Evolutionary conservation across 192 early-diverging fungal species (phyloP).

Genomic region (Backusella australiensis): DNA sequence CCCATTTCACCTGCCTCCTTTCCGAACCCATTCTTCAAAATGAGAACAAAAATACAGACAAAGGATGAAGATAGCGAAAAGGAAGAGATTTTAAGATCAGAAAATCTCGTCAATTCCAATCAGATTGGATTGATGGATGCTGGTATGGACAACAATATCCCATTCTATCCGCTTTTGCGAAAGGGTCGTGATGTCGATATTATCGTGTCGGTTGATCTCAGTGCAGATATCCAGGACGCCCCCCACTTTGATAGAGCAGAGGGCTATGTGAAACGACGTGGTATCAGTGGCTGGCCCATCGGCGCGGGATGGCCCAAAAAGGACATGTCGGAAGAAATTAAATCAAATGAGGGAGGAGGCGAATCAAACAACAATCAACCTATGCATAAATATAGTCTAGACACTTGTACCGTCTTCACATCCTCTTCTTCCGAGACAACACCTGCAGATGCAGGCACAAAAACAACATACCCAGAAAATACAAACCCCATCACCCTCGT

Average conservation of each 20-base stretch:
- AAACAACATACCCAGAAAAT: slow-evolving; percentile 11
- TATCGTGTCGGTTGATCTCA: slow-evolving; percentile 68
- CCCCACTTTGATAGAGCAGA: slow-evolving; percentile 66
- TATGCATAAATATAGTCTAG: slow-evolving; percentile 29
- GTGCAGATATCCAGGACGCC: slow-evolving; percentile 65
- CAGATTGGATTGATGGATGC: slow-evolving; percentile 69
- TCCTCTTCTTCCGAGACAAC: slow-evolving; percentile 30
- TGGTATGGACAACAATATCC: slow-evolving; percentile 76
- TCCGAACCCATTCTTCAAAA: slow-evolving; percentile 61
- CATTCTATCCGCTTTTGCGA: slow-evolving; percentile 68
- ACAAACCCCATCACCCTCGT: slow-evolving; percentile 45
- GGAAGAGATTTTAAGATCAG: slow-evolving; percentile 19
- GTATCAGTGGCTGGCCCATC: slow-evolving; percentile 52
- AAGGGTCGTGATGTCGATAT: slow-evolving; percentile 67
- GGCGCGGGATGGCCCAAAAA: slow-evolving; percentile 29
- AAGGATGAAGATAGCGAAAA: slow-evolving; percentile 31
- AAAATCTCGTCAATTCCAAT: slow-evolving; percentile 25
- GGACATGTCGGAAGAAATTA: background rate
- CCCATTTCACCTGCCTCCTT: slow-evolving; percentile 66
- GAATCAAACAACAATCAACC: background rate
- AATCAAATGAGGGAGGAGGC: slow-evolving; percentile 9
- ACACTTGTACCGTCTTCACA: slow-evolving; percentile 49
- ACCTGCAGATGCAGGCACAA: background rate
- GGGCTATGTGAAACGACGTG: slow-evolving; percentile 55
- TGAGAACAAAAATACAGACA: slow-evolving; percentile 28